Evolutionary conservation across 371 early-diverging fungal genomes (phyloP).

Genomic region (Mortierella polycephala): DNA sequence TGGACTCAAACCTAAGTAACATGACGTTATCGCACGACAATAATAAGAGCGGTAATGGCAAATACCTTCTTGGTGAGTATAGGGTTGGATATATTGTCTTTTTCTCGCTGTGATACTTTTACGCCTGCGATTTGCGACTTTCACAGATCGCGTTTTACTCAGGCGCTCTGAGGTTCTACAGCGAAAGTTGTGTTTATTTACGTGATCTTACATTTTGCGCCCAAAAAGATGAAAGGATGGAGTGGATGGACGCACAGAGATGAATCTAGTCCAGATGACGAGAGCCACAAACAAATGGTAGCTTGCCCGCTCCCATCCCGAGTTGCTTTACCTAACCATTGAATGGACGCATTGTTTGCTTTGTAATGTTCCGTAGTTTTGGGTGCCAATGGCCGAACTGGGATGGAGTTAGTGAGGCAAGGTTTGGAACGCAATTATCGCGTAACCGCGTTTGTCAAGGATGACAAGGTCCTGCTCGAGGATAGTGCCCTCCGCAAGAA

Average conservation of each 20-base stretch:
- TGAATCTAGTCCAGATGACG: too few relatives aligned
- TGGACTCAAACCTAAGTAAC: slow-evolving; percentile 9
- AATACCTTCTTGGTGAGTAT: slow-evolving; percentile 45
- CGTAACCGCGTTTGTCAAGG: slow-evolving; percentile 51
- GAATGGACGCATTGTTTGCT: not conserved
- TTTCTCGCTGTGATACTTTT: too few relatives aligned
- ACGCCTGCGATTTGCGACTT: not conserved
- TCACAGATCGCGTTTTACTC: not conserved
- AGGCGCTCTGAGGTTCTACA: too few relatives aligned
- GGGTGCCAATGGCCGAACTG: slow-evolving; percentile 53
- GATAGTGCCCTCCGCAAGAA: slow-evolving; percentile 47
- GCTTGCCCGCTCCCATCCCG: too few relatives aligned
- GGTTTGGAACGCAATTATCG: slow-evolving; percentile 46
- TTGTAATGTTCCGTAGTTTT: slow-evolving; percentile 16
- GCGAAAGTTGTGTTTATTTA: too few relatives aligned
- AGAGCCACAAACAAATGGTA: too few relatives aligned
- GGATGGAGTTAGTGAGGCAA: slow-evolving; percentile 45
- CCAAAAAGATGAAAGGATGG: too few relatives aligned
- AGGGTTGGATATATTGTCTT: too few relatives aligned
- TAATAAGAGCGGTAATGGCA: slow-evolving; percentile 42
- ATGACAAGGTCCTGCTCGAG: slow-evolving; percentile 42
- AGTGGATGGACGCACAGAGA: too few relatives aligned
- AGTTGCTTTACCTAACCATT: too few relatives aligned
- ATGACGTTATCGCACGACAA: slow-evolving; percentile 11
- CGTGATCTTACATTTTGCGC: too few relatives aligned